A percentile compares a stretch with the other conserved stretches of the same genome.
These are phyloP conservation scores for Aspergillus tanneri DNA, from an alignment of 2,329 filamentous ascomycete species.

Conservation along the genomic window DNA sequence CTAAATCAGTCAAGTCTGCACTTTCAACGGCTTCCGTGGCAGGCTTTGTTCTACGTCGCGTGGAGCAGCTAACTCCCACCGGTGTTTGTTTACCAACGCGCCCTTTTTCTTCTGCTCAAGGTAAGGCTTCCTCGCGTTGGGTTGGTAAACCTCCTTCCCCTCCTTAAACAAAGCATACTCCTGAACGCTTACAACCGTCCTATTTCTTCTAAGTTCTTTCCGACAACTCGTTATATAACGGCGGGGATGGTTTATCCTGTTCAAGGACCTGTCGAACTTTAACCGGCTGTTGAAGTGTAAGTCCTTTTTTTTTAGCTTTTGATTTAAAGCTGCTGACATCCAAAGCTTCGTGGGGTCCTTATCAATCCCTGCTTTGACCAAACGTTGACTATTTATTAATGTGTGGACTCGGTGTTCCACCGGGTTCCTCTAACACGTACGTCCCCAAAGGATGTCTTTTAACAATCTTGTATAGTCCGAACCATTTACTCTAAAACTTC, in stretches of 20 bases:
- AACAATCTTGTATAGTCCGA: neutral
- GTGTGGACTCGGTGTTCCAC: neutral
- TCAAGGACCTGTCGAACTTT: neutral
- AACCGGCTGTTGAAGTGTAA: neutral
- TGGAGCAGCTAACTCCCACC: no score
- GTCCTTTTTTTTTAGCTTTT: neutral
- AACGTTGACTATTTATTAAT: neutral
- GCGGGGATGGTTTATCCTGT: neutral
- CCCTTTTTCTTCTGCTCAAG: no score
- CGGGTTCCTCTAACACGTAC: neutral
- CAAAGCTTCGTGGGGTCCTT: neutral
- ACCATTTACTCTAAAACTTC: neutral
- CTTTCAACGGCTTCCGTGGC: no score
- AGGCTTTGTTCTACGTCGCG: no score
- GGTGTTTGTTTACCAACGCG: no score
- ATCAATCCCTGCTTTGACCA: neutral
- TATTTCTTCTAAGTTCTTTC: neutral
- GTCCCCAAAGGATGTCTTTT: neutral
- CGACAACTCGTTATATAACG: neutral
- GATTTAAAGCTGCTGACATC: neutral
- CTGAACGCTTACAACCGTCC: no score
- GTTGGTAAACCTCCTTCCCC: no score
- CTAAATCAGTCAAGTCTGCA: no score
- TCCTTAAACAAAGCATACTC: no score
- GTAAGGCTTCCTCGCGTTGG: no score